Percentiles rank a stretch among this genome's conserved stretches.
These are phyloP conservation scores for Croton setiger DNA, from an alignment of 441 rosid genomes.

Conservation along the genomic window DNA sequence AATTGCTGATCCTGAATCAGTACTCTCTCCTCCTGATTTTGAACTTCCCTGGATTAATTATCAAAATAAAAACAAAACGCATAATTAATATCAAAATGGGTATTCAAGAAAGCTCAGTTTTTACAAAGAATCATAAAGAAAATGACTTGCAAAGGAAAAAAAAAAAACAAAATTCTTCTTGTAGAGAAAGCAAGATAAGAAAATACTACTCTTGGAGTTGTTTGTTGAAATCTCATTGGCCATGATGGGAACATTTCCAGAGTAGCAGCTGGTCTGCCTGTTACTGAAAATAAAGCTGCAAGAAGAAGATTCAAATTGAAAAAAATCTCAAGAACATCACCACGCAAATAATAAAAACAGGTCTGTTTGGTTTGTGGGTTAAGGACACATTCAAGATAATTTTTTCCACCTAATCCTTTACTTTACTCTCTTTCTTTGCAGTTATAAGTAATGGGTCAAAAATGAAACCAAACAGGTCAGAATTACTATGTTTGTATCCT, in stretches of 20 bases:
- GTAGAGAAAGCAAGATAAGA: conserved; percentile 37
- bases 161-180: no score
- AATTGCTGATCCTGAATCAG: conserved; percentile 85
- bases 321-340: conserved; percentile 43
- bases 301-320: conserved; percentile 30
- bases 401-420: conserved; percentile 29
- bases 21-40: conserved; percentile 77
- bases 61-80: background rate
- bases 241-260: conserved; percentile 99
- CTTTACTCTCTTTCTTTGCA: conserved; percentile 25
- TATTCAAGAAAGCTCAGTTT: conserved; percentile 16
- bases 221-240: conserved; percentile 97
- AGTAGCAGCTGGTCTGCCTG: conserved; percentile 89
- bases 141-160: conserved; percentile 7
- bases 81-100: conserved; percentile 21
- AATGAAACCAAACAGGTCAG: conserved; percentile 42
- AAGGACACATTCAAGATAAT: background rate
- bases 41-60: conserved; percentile 69
- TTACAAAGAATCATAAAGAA: conserved; percentile 4
- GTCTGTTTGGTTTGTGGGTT: background rate
- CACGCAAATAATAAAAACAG: conserved; percentile 16
- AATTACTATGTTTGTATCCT: conserved; percentile 53
- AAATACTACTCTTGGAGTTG: conserved; percentile 74
- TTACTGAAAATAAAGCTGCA: conserved; percentile 76
- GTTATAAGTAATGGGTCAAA: conserved; percentile 46